Conservation (phyloP, 148 eudicot species). For the Rhododendron henanense region DNA sequence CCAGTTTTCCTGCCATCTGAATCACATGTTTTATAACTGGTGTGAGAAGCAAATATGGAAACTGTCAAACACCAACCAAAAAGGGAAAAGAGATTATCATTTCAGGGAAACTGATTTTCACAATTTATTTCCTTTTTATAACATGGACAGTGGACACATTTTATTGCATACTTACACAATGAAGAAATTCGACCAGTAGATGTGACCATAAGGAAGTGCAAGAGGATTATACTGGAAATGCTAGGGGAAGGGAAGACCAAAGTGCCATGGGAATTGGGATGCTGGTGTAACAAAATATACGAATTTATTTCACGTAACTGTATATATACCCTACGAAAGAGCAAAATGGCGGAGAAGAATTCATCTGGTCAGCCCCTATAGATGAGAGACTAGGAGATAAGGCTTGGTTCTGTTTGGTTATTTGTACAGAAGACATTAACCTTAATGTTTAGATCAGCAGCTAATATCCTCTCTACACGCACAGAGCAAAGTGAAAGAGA, state of each 20-base stretch:
- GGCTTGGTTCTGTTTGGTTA: background rate
- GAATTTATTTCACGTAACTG: background rate
- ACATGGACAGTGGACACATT: background rate
- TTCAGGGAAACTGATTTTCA: background rate
- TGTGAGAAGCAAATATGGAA: slow-evolving; percentile 1
- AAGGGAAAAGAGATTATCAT: background rate
- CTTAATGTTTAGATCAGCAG: background rate
- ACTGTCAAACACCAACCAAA: background rate
- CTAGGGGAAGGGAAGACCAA: background rate
- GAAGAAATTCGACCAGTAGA: background rate
- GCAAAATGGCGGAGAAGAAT: background rate
- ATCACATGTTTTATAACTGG: background rate
- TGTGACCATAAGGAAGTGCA: background rate
- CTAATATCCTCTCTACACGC: background rate
- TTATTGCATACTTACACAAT: background rate
- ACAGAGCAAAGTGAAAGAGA: background rate
- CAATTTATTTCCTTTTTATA: background rate
- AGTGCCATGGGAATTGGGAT: background rate
- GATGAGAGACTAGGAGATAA: background rate
- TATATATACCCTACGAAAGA: background rate
- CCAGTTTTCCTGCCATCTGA: slow-evolving; percentile 60
- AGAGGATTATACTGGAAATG: background rate
- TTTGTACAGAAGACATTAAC: background rate
- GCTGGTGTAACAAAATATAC: background rate
- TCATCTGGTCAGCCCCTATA: background rate